Base-by-base conservation (phyloP, 2,329 filamentous ascomycete species). In the Pseudocercospora macadamiae region DNA sequence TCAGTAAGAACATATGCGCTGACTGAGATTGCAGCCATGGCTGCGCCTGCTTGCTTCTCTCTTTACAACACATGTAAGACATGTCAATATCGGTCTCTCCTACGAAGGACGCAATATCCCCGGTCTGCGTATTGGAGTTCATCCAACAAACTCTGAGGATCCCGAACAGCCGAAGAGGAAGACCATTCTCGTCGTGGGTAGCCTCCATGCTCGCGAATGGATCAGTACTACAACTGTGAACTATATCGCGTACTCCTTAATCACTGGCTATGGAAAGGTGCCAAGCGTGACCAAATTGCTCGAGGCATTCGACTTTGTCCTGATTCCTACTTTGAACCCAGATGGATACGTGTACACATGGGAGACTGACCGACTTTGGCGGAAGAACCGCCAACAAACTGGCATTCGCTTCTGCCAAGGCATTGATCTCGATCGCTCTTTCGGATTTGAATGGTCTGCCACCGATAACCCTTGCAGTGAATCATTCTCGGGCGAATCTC, bases 181-280 rank as follows among this genome's bases (percentile, higher is more conserved):
- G 73, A 93, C 90, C 0, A 86, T 96, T 57, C 79, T 96, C 51
- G 80, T 99, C 18, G 87, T 87, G 3, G 95, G 91, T 54, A 93
- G 93, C 49, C 82, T 90, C n/a, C 95, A 97, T 74, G 93, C 93
- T 2, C 86, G 95, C 34, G 95, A 99, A 79, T 99, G 95, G 95
- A 96, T 99, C 65, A 91, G 91, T 47, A 92, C 89, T 0, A 95
- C 89, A 69, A 96, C 92, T 0, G 91, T 96, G 53, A 96, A 89
- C 68, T 97, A 96, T 69, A 79, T 96, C 26, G 91, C 93, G 8
- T 96, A 95, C 84, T 90, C 86, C 14, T 82, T 97, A 48, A 90
- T 96, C 68, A 93, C 89, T 0, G 85, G 86, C 3, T 96, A 93
- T 73, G 90, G 89, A 60, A 90, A 91, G 83, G 75, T 82, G 70